Evolutionary conservation across 31 red algal species (phyloP).

Genomic region (Bonnemaisonia californica): DNA sequence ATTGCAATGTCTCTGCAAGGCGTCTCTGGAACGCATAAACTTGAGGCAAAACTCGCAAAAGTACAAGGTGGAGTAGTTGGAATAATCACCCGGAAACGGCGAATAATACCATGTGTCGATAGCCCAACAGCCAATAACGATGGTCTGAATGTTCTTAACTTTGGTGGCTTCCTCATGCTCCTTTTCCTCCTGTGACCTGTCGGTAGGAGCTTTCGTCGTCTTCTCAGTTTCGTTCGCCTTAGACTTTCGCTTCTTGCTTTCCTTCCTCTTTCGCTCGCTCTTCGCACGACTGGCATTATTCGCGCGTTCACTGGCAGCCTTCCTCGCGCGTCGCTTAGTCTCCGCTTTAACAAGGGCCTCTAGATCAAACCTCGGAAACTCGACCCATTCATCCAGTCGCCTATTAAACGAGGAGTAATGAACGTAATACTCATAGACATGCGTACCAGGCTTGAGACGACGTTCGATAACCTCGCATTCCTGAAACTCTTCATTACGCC

Average conservation of each 20-base stretch:
- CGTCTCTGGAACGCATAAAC: constrained; percentile 65
- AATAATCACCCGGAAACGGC: constrained; percentile 90
- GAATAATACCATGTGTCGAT: constrained; percentile 99
- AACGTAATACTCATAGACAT: constrained; percentile 89
- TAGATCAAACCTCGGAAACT: constrained; percentile 75
- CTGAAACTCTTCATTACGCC: constrained; percentile 76
- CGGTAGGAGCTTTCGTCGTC: constrained; percentile 4
- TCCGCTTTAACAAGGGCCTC: constrained; percentile 53
- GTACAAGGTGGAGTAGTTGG: constrained; percentile 78
- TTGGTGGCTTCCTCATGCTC: constrained; percentile 82
- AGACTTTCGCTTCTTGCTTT: constrained; percentile 44
- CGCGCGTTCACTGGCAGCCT: constrained; percentile 67
- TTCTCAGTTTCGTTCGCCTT: constrained; percentile 7
- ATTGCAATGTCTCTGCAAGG: constrained; percentile 70
- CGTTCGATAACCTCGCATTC: constrained; percentile 72
- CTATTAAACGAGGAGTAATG: constrained; percentile 92
- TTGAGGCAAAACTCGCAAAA: constrained; percentile 98
- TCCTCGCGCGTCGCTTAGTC: constrained; percentile 27
- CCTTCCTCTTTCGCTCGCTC: constrained; percentile 45
- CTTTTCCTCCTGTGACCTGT: constrained; percentile 37
- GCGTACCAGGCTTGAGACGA: constrained; percentile 62
- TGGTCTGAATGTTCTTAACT: constrained; percentile 96
- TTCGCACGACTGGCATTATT: constrained; percentile 48
- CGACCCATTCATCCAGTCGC: constrained; percentile 97
- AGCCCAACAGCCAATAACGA: constrained; percentile 72